Conservation (phyloP, 148 eudicot genomes). For the Beta vulgaris region DNA sequence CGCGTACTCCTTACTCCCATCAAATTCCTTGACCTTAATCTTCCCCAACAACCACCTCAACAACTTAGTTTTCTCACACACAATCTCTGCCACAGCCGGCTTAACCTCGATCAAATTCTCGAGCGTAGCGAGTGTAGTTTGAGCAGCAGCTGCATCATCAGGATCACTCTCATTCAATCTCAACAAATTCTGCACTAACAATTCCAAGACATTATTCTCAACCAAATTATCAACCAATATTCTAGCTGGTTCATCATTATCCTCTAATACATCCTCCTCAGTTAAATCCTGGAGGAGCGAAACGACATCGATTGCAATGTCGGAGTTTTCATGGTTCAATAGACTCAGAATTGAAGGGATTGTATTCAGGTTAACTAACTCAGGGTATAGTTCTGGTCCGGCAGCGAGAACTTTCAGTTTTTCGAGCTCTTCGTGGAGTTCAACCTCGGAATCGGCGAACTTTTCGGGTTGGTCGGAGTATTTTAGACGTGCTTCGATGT, state of each 20-base stretch:
- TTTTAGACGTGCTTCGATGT: slow-evolving; percentile 88
- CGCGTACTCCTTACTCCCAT: slow-evolving; percentile 90
- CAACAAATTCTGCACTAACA: slow-evolving; percentile 67
- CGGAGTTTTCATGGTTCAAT: slow-evolving; percentile 72
- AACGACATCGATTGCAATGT: slow-evolving; percentile 76
- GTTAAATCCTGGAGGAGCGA: slow-evolving; percentile 71
- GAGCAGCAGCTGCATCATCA: slow-evolving; percentile 68
- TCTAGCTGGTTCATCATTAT: slow-evolving; percentile 75
- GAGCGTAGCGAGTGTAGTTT: slow-evolving; percentile 54
- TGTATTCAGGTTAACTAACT: slow-evolving; percentile 53
- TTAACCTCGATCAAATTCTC: slow-evolving; percentile 92
- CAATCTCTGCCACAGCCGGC: slow-evolving; percentile 80
- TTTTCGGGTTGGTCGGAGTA: slow-evolving; percentile 81
- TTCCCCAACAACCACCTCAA: slow-evolving; percentile 80
- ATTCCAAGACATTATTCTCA: slow-evolving; percentile 78
- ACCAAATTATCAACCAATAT: slow-evolving; percentile 68
- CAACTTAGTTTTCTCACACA: slow-evolving; percentile 86
- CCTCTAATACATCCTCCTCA: slow-evolving; percentile 80
- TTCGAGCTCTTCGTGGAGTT: slow-evolving; percentile 81
- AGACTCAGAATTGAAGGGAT: slow-evolving; percentile 63
- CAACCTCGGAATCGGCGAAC: slow-evolving; percentile 92
- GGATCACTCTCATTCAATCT: slow-evolving; percentile 62
- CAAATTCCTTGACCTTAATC: slow-evolving; percentile 89
- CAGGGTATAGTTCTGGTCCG: slow-evolving; percentile 82
- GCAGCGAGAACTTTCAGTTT: slow-evolving; percentile 84